phyloP scores from a whole-genome alignment of 176 grass and related monocot genomes.

The Rhipidocladum racemiflorum region DNA sequence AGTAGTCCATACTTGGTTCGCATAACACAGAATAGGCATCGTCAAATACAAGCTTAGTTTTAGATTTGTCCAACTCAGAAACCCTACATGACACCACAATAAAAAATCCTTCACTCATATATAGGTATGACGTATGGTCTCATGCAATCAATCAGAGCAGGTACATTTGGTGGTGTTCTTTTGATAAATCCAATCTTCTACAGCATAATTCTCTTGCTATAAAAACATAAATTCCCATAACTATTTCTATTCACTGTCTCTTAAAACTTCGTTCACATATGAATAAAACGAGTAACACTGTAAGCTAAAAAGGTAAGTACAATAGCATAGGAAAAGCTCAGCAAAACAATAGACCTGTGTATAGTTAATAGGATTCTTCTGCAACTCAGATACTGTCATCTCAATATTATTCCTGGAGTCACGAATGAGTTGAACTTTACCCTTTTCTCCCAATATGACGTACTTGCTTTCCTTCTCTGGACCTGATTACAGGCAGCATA shows the following conservation, averaged over 20 bases:
- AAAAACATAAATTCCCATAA: not conserved
- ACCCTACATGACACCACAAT: not conserved
- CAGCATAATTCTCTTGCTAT: not conserved
- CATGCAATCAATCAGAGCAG: not conserved
- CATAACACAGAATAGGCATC: not conserved
- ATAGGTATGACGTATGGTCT: not conserved
- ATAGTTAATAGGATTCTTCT: slow-evolving; percentile 92
- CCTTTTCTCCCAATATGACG: slow-evolving; percentile 92
- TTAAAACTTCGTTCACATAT: not conserved
- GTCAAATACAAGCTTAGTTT: not conserved
- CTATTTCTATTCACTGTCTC: not conserved
- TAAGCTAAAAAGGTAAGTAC: not conserved
- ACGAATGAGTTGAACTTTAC: slow-evolving; percentile 83
- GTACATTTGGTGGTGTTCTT: not conserved
- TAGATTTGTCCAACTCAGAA: not conserved
- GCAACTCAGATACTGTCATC: slow-evolving; percentile 61
- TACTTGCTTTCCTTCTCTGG: slow-evolving; percentile 85
- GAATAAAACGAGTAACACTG: not conserved
- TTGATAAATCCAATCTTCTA: not conserved
- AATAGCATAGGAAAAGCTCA: not conserved
- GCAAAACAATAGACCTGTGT: slow-evolving; percentile 57
- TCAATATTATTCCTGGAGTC: slow-evolving; percentile 70
- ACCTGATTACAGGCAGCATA: slow-evolving; percentile 40
- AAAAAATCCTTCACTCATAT: not conserved
- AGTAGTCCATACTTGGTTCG: not conserved